Evolutionary conservation across 1,139 yeast species (phyloP).

Genomic region (Hemisphaericaspora xylofermentans): DNA sequence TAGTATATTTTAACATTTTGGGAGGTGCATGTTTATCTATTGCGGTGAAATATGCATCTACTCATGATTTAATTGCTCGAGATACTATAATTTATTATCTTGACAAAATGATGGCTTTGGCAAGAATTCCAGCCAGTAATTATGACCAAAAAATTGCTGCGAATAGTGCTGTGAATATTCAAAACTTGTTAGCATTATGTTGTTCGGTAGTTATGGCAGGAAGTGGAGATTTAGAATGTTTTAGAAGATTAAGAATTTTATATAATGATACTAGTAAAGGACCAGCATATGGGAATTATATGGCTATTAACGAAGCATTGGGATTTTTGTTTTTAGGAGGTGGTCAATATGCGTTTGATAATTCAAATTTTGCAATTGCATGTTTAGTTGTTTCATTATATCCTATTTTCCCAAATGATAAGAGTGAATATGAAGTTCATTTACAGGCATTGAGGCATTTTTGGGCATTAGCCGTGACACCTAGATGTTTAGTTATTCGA

Average conservation of each 20-base stretch:
- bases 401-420: conserved; percentile 64
- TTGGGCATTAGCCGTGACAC: conserved; percentile 86
- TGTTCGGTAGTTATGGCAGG: conserved; percentile 84
- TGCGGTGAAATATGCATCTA: conserved; percentile 76
- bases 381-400: conserved; percentile 70
- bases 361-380: conserved; percentile 67
- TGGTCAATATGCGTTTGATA: conserved; percentile 81
- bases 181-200: conserved; percentile 62
- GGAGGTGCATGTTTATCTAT: conserved; percentile 78
- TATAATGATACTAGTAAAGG: conserved; percentile 56
- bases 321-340: conserved; percentile 91
- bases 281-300: conserved; percentile 64
- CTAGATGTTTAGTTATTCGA: conserved; percentile 73
- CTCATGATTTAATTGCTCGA: conserved; percentile 56
- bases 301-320: conserved; percentile 79
- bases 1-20: conserved; percentile 63
- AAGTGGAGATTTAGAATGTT: conserved; percentile 79
- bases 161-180: conserved; percentile 55
- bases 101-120: conserved; percentile 60
- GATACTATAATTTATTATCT: conserved; percentile 58
- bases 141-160: conserved; percentile 65
- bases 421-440: conserved; percentile 54
- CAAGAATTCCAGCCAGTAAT: conserved; percentile 45
- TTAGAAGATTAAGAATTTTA: conserved; percentile 68
- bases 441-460: conserved; percentile 86